Base-by-base conservation (phyloP, 352 stramenopile genomes). In the Phytophthora sojae region DNA sequence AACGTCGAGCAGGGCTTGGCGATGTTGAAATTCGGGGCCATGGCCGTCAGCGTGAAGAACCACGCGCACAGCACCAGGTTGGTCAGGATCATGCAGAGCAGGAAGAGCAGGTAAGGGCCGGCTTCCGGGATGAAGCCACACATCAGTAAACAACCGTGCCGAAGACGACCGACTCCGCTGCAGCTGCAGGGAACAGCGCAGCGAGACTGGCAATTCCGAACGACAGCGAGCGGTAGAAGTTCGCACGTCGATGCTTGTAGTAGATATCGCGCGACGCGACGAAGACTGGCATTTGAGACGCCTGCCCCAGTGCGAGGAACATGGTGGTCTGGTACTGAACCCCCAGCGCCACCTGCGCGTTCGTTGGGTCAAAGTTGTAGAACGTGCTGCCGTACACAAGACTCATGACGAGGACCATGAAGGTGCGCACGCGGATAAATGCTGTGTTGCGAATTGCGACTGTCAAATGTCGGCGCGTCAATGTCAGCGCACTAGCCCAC, bases 91-190 rank as follows among this genome's bases (percentile, higher is more conserved):
- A 78, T 61, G n/a, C 52, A 55, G 0, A 71, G 32, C 66, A 75
- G 26, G 54, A 75, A 71, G 25, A 78, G 45, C n/a, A 74, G 26
- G 21, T 67, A 71, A 35, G 52, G 58, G 3, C 51, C 61, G 9
- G 19, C 58, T 26, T 49, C 29, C 21, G 51, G 39, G 29, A 70
- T 62, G 57, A 96, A 82, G 17, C 89, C 89, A 55, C 89, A 81
- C 81, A 97, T 92, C 87, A 97, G 68, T 98, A 98, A 14, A 97
- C 67, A 26, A 97, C 64, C 9, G 73, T 83, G 17, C 85, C 88
- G 73, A 95, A 94, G 21, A 89, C 63, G 3, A 90, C 57, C 4
- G 75, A 77, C 70, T 92, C 83, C 21, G 83, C 64, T 12, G 69
- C 6, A 74, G 61, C 39, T 60, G 77, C 68, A 59, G 76, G 54